Evolutionary conservation across 2,329 filamentous ascomycete genomes (phyloP), one percentile per base, ranked within the genome.

Genomic region (Orbilia javanica): DNA sequence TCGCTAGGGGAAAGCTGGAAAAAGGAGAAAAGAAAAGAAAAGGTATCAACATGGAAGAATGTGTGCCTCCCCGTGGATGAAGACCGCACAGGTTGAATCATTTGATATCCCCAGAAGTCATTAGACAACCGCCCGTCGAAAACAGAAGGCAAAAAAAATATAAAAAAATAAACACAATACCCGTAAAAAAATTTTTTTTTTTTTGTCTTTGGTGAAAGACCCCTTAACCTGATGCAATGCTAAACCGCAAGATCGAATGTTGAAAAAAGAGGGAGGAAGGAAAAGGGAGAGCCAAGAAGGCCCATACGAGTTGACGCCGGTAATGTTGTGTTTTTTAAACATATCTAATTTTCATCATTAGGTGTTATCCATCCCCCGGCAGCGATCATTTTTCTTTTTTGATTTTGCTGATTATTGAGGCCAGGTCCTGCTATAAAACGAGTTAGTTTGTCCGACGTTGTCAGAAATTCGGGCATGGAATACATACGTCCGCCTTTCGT

Each of bases 401-500:
- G 7, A 78, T 67, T 25, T 78, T 78, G 44, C 36, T 78, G 42
- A 70, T 72, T 15, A 78, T 72, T 3, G 74, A 78, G 7, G 74
- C 66, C 11, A 78, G 31, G 53, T 78, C 74, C 46, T 78, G 74
- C 74, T 78, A 31, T 22, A 60, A 31, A 29, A 10, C 27, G 11
- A 7, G 67, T 71, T 72, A 78, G 60, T 22, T 60, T 15, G 5
- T 25, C 39, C 27, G 34, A 8, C 46, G n/a, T 4, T 4, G 22
- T 25, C 34, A 46, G 3, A 44, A 29, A 74, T 68, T 66, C 18
- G 64, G 71, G 53, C 57, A 65, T 53, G n/a, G 13, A 18, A 18
- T 62, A 70, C 74, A 15, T 67, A 78, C 74, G 36, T 78, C 74
- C 20, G 74, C 74, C 22, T 78, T 78, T 31, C 74, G 67, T 27